These are phyloP conservation scores for Rachicladosporium sp. DNA, from an alignment of 2,329 filamentous ascomycete species.

Conservation along the genomic window DNA sequence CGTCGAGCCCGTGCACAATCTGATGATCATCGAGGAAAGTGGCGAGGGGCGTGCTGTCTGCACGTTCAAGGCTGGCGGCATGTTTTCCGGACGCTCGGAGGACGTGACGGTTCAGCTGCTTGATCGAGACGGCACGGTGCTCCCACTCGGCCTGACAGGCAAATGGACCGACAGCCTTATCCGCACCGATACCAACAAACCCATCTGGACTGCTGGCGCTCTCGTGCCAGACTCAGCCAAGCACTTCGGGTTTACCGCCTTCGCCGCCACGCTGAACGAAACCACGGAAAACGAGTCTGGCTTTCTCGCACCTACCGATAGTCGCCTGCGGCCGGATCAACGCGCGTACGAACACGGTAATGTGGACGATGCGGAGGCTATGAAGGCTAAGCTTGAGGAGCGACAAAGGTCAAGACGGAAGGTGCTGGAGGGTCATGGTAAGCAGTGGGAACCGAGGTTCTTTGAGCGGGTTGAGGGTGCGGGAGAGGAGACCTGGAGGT, in stretches of 20 bases:
- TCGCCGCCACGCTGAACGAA: slow-evolving; percentile 79
- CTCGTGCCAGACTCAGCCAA: slow-evolving; percentile 68
- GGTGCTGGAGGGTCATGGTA: slow-evolving; percentile 62
- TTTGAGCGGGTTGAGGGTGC: slow-evolving; percentile 53
- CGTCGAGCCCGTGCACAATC: slow-evolving; percentile 82
- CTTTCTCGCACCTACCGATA: slow-evolving; percentile 70
- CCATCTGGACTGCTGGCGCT: slow-evolving; percentile 66
- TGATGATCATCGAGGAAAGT: slow-evolving; percentile 74
- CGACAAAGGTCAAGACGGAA: slow-evolving; percentile 63
- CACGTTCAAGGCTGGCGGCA: slow-evolving; percentile 87
- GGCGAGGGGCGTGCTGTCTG: slow-evolving; percentile 73
- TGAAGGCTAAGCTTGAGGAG: slow-evolving; percentile 79
- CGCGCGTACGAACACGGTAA: slow-evolving; percentile 69
- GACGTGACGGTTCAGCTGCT: slow-evolving; percentile 71
- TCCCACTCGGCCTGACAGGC: slow-evolving; percentile 53
- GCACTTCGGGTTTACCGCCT: slow-evolving; percentile 78
- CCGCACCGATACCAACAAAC: slow-evolving; percentile 49
- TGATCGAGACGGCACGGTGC: slow-evolving; percentile 25
- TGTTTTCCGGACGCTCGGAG: slow-evolving; percentile 91
- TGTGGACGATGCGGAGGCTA: slow-evolving; percentile 67
- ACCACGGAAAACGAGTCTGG: slow-evolving; percentile 66
- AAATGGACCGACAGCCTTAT: slow-evolving; percentile 74
- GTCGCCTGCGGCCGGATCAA: slow-evolving; percentile 75
- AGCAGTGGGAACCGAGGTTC: slow-evolving; percentile 67
- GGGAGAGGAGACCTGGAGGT: slow-evolving; percentile 39